Evolutionary conservation across 768 basidiomycete species (phyloP).

Genomic region (Leccinum boreale): DNA sequence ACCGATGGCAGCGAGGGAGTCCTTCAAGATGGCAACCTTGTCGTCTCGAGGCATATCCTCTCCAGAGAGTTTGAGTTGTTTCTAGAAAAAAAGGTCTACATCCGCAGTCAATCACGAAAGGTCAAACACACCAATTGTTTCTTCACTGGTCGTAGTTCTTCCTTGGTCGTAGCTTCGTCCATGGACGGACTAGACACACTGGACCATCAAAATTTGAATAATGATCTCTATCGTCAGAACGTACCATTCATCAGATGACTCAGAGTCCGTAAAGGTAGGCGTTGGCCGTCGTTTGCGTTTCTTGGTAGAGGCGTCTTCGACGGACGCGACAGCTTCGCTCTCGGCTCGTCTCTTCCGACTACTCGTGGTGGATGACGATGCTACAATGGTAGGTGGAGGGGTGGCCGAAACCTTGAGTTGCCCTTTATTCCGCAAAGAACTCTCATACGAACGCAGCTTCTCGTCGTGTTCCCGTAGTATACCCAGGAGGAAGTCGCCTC

Average conservation of each 20-base stretch:
- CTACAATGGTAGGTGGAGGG: constrained; percentile 68
- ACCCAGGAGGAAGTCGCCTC: constrained; percentile 90
- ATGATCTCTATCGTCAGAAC: constrained; percentile 28
- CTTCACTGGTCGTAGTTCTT: constrained; percentile 94
- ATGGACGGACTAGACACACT: constrained; percentile 71
- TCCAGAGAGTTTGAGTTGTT: constrained; percentile 91
- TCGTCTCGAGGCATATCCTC: constrained; percentile 93
- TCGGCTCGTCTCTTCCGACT: constrained; percentile 75
- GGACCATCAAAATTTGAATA: constrained; percentile 5
- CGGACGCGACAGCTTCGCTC: constrained; percentile 80
- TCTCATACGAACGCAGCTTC: constrained; percentile 86
- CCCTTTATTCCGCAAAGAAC: constrained; percentile 67
- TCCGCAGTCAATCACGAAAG: neutral
- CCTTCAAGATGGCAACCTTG: constrained; percentile 93
- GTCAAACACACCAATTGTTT: constrained; percentile 73
- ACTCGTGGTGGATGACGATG: constrained; percentile 59
- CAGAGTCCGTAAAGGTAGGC: constrained; percentile 94
- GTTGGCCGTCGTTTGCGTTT: constrained; percentile 93
- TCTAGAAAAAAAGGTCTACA: constrained; percentile 44
- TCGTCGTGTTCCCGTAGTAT: constrained; percentile 86
- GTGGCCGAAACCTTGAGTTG: constrained; percentile 70
- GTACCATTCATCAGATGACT: constrained; percentile 88
- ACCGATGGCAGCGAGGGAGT: constrained; percentile 92
- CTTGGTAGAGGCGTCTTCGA: constrained; percentile 62
- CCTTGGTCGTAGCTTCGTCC: constrained; percentile 92